Evolutionary conservation across 2,329 filamentous ascomycete genomes (phyloP).

Genomic region (Coniochaeta sp.): DNA sequence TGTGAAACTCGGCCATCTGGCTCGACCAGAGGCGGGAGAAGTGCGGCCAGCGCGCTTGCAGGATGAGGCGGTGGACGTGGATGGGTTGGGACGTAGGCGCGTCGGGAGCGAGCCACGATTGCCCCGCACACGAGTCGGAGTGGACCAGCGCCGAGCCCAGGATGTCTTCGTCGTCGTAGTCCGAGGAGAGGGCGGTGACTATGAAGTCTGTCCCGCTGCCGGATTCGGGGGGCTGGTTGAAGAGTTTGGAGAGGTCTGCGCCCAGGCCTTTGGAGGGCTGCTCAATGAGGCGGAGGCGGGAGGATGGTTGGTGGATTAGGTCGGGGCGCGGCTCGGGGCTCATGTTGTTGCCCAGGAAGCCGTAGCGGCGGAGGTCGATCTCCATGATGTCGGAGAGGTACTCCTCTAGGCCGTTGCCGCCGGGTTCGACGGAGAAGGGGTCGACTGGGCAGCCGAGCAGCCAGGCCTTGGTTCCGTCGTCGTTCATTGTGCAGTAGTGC

Average conservation of each 20-base stretch:
- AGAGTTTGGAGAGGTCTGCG: conserved; percentile 76
- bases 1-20: conserved; percentile 97
- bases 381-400: conserved; percentile 92
- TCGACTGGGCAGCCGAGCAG: conserved; percentile 87
- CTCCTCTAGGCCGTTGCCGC: conserved; percentile 71
- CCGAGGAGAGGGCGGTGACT: conserved; percentile 81
- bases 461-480: conserved; percentile 94
- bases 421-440: conserved; percentile 54
- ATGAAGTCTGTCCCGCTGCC: conserved; percentile 87
- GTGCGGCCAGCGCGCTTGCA: conserved; percentile 94
- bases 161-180: conserved; percentile 61
- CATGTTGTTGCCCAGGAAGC: conserved; percentile 76
- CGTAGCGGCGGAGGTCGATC: conserved; percentile 86
- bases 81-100: conserved; percentile 72
- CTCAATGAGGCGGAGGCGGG: conserved; percentile 39
- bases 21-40: conserved; percentile 87
- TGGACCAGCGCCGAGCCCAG: conserved; percentile 44
- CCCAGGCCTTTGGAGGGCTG: conserved; percentile 65
- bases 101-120: conserved; percentile 54
- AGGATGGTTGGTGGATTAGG: conserved; percentile 34
- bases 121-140: conserved; percentile 27
- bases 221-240: conserved; percentile 76
- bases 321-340: conserved; percentile 46
- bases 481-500: conserved; percentile 97
- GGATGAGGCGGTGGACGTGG: conserved; percentile 88